Evolutionary conservation across 164 flowering plant species (phyloP).

Genomic region (Vitis labrusca): DNA sequence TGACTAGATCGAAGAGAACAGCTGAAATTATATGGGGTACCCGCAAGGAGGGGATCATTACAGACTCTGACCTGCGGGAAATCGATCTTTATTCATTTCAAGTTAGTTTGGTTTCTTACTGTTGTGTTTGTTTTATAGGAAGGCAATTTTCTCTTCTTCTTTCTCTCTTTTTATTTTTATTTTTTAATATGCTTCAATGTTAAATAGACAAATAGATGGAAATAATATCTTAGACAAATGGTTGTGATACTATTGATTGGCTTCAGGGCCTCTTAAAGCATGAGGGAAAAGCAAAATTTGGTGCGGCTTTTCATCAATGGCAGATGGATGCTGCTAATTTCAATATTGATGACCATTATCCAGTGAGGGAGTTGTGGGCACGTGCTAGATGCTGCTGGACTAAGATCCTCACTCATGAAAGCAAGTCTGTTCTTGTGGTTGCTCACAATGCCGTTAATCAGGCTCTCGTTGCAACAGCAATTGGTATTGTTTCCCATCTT

Average conservation of each 20-base stretch:
- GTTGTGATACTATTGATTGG: constrained; percentile 22
- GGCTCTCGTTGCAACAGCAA: constrained; percentile 91
- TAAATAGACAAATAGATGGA: background rate
- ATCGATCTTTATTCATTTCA: constrained; percentile 97
- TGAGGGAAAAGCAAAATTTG: constrained; percentile 80
- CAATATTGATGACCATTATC: constrained; percentile 86
- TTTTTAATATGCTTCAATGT: background rate
- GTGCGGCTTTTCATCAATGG: constrained; percentile 77
- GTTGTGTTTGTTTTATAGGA: too few species aligned
- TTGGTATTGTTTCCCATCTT: constrained; percentile 45
- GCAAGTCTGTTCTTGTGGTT: constrained; percentile 87
- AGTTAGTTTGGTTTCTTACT: constrained; percentile 43
- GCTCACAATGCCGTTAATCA: constrained; percentile 99
- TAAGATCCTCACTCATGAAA: constrained; percentile 70
- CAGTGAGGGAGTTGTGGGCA: constrained; percentile 91
- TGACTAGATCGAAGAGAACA: constrained; percentile 81
- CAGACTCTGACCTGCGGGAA: constrained; percentile 77
- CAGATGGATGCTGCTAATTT: constrained; percentile 84
- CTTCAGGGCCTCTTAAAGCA: constrained; percentile 86
- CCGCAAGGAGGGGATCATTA: constrained; percentile 61
- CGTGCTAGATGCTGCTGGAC: constrained; percentile 86
- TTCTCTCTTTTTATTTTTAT: background rate
- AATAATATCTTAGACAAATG: background rate
- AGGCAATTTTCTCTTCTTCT: background rate
- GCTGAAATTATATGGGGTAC: constrained; percentile 90